These are phyloP conservation scores for Cyberlindnera veronae DNA, from an alignment of 805 yeast genomes.

Conservation along the genomic window DNA sequence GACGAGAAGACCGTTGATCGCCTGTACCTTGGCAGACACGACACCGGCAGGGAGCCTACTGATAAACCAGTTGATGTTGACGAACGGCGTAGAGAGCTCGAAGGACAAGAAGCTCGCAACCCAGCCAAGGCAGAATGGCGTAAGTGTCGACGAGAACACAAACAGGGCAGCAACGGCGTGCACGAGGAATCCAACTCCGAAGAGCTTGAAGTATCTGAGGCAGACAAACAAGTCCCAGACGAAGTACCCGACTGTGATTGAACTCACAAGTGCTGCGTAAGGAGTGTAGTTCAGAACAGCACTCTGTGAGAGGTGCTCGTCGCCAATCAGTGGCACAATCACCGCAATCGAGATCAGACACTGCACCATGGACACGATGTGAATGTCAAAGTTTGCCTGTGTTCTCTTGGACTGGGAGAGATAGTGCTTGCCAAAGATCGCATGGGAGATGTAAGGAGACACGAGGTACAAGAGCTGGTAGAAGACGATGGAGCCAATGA, in stretches of 20 bases:
- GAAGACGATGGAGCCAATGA: slow-evolving; percentile 52
- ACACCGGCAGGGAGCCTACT: slow-evolving; percentile 68
- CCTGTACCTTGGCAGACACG: slow-evolving; percentile 49
- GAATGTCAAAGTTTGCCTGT: slow-evolving; percentile 81
- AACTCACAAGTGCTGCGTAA: slow-evolving; percentile 68
- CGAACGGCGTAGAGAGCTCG: slow-evolving; percentile 92
- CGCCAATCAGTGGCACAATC: slow-evolving; percentile 63
- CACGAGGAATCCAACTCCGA: slow-evolving; percentile 76
- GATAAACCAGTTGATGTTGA: slow-evolving; percentile 90
- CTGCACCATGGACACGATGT: slow-evolving; percentile 85
- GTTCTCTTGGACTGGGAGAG: slow-evolving; percentile 41
- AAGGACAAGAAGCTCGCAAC: slow-evolving; percentile 79
- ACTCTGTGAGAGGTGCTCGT: slow-evolving; percentile 44
- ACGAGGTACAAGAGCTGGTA: slow-evolving; percentile 53
- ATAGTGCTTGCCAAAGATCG: slow-evolving; percentile 53
- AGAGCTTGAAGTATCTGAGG: slow-evolving; percentile 53
- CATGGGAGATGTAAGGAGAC: slow-evolving; percentile 49
- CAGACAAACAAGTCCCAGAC: slow-evolving; percentile 86
- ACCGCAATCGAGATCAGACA: slow-evolving; percentile 58
- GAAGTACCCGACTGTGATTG: slow-evolving; percentile 82
- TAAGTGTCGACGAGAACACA: slow-evolving; percentile 61
- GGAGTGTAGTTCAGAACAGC: slow-evolving; percentile 68
- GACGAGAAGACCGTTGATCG: slow-evolving; percentile 69
- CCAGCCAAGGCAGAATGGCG: slow-evolving; percentile 78
- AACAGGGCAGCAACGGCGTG: slow-evolving; percentile 82